Evolutionary conservation across 1,139 yeast genomes (phyloP), one percentile per base, ranked within the genome.

Genomic region (Meyerozyma carpophila): DNA sequence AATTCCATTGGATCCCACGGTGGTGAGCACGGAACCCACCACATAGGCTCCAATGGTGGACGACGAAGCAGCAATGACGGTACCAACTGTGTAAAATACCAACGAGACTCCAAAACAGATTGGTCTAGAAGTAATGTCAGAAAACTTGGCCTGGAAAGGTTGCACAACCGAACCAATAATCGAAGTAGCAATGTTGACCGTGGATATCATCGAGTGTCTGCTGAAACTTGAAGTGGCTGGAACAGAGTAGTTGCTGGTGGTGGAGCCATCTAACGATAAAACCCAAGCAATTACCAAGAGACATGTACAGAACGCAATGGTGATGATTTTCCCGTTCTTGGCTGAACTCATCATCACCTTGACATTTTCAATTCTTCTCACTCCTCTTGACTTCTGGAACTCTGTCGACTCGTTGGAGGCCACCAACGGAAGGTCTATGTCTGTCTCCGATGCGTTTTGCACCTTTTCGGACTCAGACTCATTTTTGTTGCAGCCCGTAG

Each of bases 271-370:
- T 26, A 74, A 59, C 24, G 71, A 54, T 28, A 55, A 51, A 16
- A 63, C 66, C 61, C 72, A 67, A 4, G 75, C 61, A 43, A 66
- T 56, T n/a, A 70, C 52, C 36, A 69, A 50, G 29, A 71, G 53
- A 32, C 65, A 62, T 29, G 45, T 47, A 18, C 46, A 41, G 8
- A 41, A 31, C 4, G 16, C 14, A 8, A 31, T 13, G 20, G 20
- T 31, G 14, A 31, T 14, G 18, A 14, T 13, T 16, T 31, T 31
- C 5, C 34, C 34, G 9, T 31, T 31, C 13, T 46, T 37, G 27
- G 40, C 41, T 21, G 44, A 21, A 8, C 39, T 37, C 38, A 47
- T 46, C 32, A 44, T 16, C 2, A 36, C 40, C 34, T 39, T 44
- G 32, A 50, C 52, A 40, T 43, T 43, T 40, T 41, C 43, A 20